Evolutionary conservation across 2,329 filamentous ascomycete genomes (phyloP), one percentile per base, ranked within the genome.

Genomic region (Diplodia scrobiculata): DNA sequence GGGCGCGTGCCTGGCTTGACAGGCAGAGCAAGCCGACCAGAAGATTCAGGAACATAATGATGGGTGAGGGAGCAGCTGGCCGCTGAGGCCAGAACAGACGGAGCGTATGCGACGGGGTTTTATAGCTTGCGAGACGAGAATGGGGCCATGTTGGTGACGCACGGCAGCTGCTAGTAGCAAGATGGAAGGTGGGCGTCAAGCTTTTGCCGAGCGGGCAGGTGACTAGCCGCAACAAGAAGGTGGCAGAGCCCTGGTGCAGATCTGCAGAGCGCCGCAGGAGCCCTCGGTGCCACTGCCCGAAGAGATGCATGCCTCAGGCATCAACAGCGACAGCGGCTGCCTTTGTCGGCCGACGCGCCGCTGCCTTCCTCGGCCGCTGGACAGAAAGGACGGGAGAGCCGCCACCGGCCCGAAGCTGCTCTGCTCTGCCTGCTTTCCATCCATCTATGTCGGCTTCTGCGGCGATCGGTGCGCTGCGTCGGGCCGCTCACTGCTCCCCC

Each of bases 191-290:
- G 51, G 13, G 48, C n/a, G n/a, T 45, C 29, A 38, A 53, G 27
- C 47, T 29, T 47, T 64, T 64, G 62, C 62, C 51, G 62, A 64
- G 50, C 17, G 27, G 29, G 47, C 60, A 38, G 48, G 29, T 51
- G 29, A 32, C 51, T 64, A 62, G 58, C 58, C 58, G 41, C 27
- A 25, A 4, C 11, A 45, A 62, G 58, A 50, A 62, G 58, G 58
- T 62, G 25, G 29, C 55, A 45, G 54, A 19, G 21, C 55, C 38
- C 10, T 29, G 21, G 25, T 52, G 25, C 19, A 52, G 21, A 52
- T 27, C 25, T 5, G 11, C 38, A 19, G 38, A n/a, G 38, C 38
- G 38, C 38, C 38, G 38, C 17, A 45, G 5, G 5, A 3, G 38
- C 38, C 17, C 11, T 32, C 13, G 17, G 38, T 17, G 14, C 38